Evolutionary conservation across 768 basidiomycete species (phyloP), one percentile per base, ranked within the genome.

Genomic region (Candolleomyces aberdarensis): DNA sequence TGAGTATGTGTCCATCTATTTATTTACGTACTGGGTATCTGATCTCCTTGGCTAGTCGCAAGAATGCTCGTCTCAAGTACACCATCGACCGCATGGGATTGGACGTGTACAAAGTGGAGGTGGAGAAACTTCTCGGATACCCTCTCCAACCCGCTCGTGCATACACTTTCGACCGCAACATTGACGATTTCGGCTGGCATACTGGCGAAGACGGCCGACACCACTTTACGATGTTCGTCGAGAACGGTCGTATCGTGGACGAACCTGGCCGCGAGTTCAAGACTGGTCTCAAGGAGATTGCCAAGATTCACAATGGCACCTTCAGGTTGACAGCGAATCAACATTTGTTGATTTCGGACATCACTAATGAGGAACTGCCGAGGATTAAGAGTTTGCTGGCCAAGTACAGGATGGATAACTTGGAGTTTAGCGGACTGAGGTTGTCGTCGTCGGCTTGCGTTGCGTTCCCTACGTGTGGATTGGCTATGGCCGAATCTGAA

Each of bases 201-300:
- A 88, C 85, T 17, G 94, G 94, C 56, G 81, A 89, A 68, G 88
- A 98, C 67, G 95, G 94, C 62, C 86, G 81, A 65, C 89, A 94
- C 69, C 94, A 98, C 73, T 95, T 94, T 74, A 94, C 89, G 55
- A 79, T 90, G 73, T 98, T 95, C 75, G 91, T 99, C 72, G 97
- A 99, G 78, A 99, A 99, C 69, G 96, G 97, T 19, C 92, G 96
- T 20, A 84, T 99, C n/a, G 88, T 94, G 73, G 95, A 98, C 73
- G 94, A 95, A 72, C 88, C 94, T 13, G 91, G 84, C 20, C 84
- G 85, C 57, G 86, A 92, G 64, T 98, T 93, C 86, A 98, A 98
- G 83, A 87, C 91, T 5, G 96, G 92, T 39, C 77, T 99, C 58
- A 82, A 87, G 51, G 95, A 96, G 76, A 94, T 99, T 63, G 97